Evolutionary conservation across 2,329 filamentous ascomycete species (phyloP).

Genomic region (Cercospora zeae-maydis): DNA sequence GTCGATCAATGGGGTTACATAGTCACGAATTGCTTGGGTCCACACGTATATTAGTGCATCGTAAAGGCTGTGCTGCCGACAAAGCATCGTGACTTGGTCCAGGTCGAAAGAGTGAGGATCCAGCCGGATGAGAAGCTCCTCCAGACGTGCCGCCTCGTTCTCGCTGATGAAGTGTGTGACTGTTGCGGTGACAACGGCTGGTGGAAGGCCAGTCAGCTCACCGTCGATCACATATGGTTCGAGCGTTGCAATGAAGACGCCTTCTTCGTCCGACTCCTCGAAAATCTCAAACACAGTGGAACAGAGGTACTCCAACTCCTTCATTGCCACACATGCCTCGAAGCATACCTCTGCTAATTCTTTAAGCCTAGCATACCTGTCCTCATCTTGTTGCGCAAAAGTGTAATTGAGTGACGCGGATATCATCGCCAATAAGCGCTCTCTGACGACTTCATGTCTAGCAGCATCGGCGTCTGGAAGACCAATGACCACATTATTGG

Average conservation of each 20-base stretch:
- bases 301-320: slow-evolving; percentile 79
- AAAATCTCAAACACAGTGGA: slow-evolving; percentile 89
- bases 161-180: slow-evolving; percentile 75
- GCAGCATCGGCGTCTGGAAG: slow-evolving; percentile 76
- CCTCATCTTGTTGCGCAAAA: slow-evolving; percentile 61
- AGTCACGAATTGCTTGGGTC: slow-evolving; percentile 86
- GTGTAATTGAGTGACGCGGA: slow-evolving; percentile 85
- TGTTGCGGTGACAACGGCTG: slow-evolving; percentile 78
- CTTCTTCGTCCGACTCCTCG: slow-evolving; percentile 68
- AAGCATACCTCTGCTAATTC: slow-evolving; percentile 83
- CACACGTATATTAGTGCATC: slow-evolving; percentile 96
- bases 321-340: slow-evolving; percentile 72
- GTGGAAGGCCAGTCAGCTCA: slow-evolving; percentile 70
- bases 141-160: slow-evolving; percentile 72
- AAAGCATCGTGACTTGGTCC: slow-evolving; percentile 84
- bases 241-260: slow-evolving; percentile 80
- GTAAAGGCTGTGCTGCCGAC: slow-evolving; percentile 87
- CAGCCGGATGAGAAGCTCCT: slow-evolving; percentile 92
- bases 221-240: slow-evolving; percentile 84
- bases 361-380: slow-evolving; percentile 59
- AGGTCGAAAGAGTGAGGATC: slow-evolving; percentile 88
- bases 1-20: slow-evolving; percentile 84
- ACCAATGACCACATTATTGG: slow-evolving; percentile 92
- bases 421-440: slow-evolving; percentile 91
- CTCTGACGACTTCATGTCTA: slow-evolving; percentile 76